These are phyloP conservation scores for Neoboletus brunneissimus DNA, from an alignment of 768 basidiomycete genomes.

Conservation along the genomic window DNA sequence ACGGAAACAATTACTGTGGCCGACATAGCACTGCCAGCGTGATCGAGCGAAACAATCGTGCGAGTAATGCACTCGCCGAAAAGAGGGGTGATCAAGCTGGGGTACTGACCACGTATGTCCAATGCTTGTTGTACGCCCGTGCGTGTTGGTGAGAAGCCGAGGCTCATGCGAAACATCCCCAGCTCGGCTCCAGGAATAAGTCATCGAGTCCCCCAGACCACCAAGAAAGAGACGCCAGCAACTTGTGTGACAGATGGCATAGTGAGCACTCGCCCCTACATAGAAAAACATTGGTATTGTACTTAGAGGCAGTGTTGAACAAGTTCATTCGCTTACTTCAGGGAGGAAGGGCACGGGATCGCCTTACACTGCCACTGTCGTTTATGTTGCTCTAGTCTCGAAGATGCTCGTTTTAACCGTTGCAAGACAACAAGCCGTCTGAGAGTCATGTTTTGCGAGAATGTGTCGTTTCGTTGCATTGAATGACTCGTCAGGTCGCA, in stretches of 20 bases:
- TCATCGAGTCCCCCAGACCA: not conserved
- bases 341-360: not conserved
- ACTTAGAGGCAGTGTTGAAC: slow-evolving; percentile 6
- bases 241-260: not conserved
- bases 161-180: no score
- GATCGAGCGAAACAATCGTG: not conserved
- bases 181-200: not conserved
- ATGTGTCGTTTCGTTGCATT: not conserved
- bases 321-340: not conserved
- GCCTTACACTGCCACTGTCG: slow-evolving; percentile 1
- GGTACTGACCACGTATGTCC: not conserved
- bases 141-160: not conserved
- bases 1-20: no score
- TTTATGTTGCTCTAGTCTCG: not conserved
- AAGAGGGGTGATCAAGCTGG: not conserved
- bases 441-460: no score
- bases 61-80: not conserved
- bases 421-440: not conserved
- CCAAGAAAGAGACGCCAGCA: not conserved
- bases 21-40: not conserved
- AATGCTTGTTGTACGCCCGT: no score
- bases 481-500: not conserved
- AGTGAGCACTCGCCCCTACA: no score
- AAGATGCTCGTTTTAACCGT: no score
- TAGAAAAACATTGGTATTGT: not conserved